These are phyloP conservation scores for Aphanomyces invadans DNA, from an alignment of 352 stramenopile genomes.

Conservation along the genomic window DNA sequence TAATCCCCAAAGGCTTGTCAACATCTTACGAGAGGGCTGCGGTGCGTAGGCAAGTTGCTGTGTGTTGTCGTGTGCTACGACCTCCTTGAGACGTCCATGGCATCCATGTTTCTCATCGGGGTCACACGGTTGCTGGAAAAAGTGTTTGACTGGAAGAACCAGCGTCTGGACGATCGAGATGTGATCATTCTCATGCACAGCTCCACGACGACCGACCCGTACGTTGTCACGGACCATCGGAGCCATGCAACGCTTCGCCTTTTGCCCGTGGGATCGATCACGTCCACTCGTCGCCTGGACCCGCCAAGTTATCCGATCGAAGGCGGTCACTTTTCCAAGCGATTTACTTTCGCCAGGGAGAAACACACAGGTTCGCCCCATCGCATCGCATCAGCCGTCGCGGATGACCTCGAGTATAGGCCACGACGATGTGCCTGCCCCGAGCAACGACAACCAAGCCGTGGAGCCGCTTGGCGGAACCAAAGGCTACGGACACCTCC, in stretches of 20 bases:
- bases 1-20: background rate
- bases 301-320: background rate
- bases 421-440: background rate
- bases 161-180: conserved; percentile 29
- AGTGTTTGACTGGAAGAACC: conserved; percentile 57
- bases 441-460: background rate
- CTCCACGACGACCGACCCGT: conserved; percentile 36
- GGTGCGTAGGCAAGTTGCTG: conserved; percentile 3
- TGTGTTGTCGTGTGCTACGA: background rate
- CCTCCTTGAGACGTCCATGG: conserved; percentile 2
- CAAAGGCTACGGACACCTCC: conserved; percentile 1
- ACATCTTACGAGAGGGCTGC: no score
- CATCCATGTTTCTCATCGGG: conserved; percentile 8
- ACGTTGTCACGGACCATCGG: conserved; percentile 50
- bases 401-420: background rate
- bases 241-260: conserved; percentile 41
- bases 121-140: conserved; percentile 53
- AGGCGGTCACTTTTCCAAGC: conserved; percentile 47
- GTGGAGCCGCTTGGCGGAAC: background rate
- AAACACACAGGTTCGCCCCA: no score
- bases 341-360: conserved; percentile 39
- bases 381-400: background rate
- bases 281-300: background rate
- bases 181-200: conserved; percentile 42
- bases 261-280: conserved; percentile 51